Percentiles rank a stretch among this genome's conserved stretches.
Evolutionary conservation across 768 basidiomycete species (phyloP).

Genomic region (Mycena chlorophos): DNA sequence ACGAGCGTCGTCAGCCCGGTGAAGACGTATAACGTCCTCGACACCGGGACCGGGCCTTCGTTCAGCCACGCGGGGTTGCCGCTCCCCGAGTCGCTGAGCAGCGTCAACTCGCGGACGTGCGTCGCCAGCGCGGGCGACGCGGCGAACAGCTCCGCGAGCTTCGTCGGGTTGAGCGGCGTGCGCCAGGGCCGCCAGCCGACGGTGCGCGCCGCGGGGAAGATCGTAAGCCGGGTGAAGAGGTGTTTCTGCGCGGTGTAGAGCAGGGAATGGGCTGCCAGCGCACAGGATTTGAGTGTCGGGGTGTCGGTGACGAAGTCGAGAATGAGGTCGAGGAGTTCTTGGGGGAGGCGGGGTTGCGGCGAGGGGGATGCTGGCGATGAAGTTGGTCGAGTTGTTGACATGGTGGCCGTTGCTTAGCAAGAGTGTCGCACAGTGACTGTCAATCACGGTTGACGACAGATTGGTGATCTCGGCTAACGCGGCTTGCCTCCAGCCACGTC

Average conservation of each 20-base stretch:
- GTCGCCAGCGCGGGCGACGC: conserved; percentile 16
- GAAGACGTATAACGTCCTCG: conserved; percentile 1
- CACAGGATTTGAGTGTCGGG: conserved; percentile 3
- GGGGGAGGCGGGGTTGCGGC: conserved; percentile 7
- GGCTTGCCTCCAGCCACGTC: too few species aligned
- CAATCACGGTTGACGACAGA: too few species aligned
- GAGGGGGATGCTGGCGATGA: too few species aligned
- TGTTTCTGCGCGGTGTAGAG: conserved; percentile 14
- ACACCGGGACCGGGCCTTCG: not conserved
- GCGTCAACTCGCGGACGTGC: conserved; percentile 3
- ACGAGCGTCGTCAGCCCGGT: not conserved
- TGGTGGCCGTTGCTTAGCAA: too few species aligned
- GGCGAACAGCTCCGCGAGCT: conserved; percentile 2
- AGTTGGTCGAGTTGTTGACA: too few species aligned
- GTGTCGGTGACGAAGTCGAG: conserved; percentile 6
- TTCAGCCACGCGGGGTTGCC: conserved; percentile 1
- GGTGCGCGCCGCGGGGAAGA: conserved; percentile 2
- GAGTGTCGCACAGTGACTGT: too few species aligned
- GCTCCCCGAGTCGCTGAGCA: conserved; percentile 4
- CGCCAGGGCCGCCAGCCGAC: not conserved
- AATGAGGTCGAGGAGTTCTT: conserved; percentile 19
- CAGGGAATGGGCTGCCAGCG: conserved; percentile 14
- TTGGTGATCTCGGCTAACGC: too few species aligned
- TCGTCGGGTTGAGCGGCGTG: not conserved
- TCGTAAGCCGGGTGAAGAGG: conserved; percentile 8